A percentile compares a stretch with the other conserved stretches of the same genome.
These are phyloP conservation scores for Alnus glutinosa DNA, from an alignment of 306 rosid genomes.

Conservation along the genomic window DNA sequence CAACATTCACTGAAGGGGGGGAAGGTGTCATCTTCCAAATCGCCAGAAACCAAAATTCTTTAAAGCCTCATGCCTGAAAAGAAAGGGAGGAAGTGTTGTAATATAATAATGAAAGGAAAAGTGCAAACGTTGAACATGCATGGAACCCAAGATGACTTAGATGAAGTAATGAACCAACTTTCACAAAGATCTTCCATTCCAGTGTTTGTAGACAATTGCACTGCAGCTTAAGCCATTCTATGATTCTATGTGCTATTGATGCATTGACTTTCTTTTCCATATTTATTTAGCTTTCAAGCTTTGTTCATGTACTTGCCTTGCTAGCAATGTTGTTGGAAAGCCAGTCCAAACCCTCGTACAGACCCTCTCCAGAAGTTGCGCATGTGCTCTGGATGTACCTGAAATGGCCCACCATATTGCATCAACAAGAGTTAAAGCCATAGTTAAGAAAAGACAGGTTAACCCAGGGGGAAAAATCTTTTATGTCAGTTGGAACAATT, in stretches of 20 bases:
- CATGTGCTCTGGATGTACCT: conserved; percentile 99
- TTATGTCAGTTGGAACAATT: not conserved
- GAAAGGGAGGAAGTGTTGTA: conserved; percentile 17
- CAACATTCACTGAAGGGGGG: conserved; percentile 45
- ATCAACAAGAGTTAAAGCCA: conserved; percentile 20
- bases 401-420: conserved; percentile 36
- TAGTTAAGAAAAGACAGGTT: not conserved
- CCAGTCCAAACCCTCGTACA: conserved; percentile 93
- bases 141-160: not conserved
- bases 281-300: conserved; percentile 19
- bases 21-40: conserved; percentile 45
- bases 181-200: not conserved
- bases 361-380: conserved; percentile 98
- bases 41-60: conserved; percentile 36
- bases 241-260: not conserved
- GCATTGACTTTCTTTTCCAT: not conserved
- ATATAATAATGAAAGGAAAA: not conserved
- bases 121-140: not conserved
- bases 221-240: not conserved
- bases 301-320: conserved; percentile 58
- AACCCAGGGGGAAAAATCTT: not conserved
- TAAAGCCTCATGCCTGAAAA: conserved; percentile 55
- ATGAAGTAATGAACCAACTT: not conserved
- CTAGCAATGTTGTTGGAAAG: conserved; percentile 91
- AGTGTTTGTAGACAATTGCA: not conserved